Base-by-base conservation (phyloP, 202 grass and related monocot species). In the Schoenoplectus triqueter region DNA sequence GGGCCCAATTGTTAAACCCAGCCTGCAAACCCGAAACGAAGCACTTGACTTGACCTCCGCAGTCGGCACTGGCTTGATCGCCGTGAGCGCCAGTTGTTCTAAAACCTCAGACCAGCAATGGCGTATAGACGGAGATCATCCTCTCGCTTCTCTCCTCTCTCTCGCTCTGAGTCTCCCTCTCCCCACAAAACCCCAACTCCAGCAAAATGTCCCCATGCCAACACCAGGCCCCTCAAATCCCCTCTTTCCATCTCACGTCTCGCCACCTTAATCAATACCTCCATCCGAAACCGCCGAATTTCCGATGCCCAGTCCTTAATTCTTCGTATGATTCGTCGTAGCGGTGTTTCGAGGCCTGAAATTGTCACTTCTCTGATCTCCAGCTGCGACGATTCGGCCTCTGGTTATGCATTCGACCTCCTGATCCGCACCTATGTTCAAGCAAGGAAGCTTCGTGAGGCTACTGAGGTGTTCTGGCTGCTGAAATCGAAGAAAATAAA, bases 361-460 rank as follows among this genome's bases (percentile, higher is more conserved):
- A 90, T 95, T 57, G 87, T 95, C 0, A 76, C 54, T 18, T 88
- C 82, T 7, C 46, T 98, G 49, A 75, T 90, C 45, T 73, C 86
- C 46, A 84, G 85, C 66, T 84, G 84, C 72, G 21, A 55, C 10
- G 62, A 63, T 56, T 87, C 11, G 10, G 68, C 75, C 48, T 68
- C 73, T 64, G 31, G 63, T 51, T 66, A 87, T 71, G 88, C 90
- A 75, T 95, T 98, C 76, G 95, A 98, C 74, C 95, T 98, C 41
- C 90, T 95, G 66, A 92, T 98, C 84, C 95, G 95, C 83, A 98
- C 92, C 40, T 98, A 93, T 86, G 90, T 94, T n/a, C 95, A 98
- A 87, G 92, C 91, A 68, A 81, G 95, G 72, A 98, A 98, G 91
- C 85, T 88, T 13, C 85, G 89, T 7, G 95, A 98, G 86, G 92